These are phyloP conservation scores for Tetraselmis chui DNA, from an alignment of 139 green algal genomes.

Conservation along the genomic window DNA sequence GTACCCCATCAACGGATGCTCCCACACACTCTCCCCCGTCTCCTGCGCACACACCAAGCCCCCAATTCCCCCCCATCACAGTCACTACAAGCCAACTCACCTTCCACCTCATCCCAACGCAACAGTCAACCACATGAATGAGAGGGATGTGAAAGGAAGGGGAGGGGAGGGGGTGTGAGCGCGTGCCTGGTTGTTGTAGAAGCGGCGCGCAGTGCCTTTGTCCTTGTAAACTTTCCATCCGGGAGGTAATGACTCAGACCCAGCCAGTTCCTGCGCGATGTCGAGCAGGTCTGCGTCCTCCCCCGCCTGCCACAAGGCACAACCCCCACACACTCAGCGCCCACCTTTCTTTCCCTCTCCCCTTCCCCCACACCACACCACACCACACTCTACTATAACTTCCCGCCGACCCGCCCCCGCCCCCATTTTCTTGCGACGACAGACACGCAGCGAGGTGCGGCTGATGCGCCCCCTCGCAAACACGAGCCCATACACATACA, in stretches of 20 bases:
- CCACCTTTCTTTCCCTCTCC: background rate
- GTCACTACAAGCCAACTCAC: too few species aligned
- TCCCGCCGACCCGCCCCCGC: too few species aligned
- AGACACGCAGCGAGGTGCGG: background rate
- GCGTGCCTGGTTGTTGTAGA: background rate
- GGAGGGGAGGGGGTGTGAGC: background rate
- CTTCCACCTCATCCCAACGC: background rate
- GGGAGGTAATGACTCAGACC: background rate
- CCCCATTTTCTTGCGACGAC: too few species aligned
- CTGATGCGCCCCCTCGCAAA: too few species aligned
- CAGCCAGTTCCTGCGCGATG: background rate
- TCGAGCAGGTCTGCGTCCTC: background rate
- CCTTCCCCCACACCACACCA: too few species aligned
- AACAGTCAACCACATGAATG: background rate
- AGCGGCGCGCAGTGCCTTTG: background rate
- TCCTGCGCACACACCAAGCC: background rate
- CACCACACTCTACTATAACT: too few species aligned
- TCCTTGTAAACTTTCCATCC: background rate
- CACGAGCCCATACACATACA: too few species aligned
- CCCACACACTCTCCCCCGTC: constrained; percentile 18
- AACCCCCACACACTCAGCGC: background rate
- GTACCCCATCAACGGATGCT: constrained; percentile 54
- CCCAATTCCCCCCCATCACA: too few species aligned
- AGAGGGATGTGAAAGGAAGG: background rate
- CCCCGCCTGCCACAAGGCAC: background rate